A percentile compares a stretch with the other conserved stretches of the same genome.
phyloP scores from a whole-genome alignment of 805 yeast genomes.

The Kodamaea kakaduensis region DNA sequence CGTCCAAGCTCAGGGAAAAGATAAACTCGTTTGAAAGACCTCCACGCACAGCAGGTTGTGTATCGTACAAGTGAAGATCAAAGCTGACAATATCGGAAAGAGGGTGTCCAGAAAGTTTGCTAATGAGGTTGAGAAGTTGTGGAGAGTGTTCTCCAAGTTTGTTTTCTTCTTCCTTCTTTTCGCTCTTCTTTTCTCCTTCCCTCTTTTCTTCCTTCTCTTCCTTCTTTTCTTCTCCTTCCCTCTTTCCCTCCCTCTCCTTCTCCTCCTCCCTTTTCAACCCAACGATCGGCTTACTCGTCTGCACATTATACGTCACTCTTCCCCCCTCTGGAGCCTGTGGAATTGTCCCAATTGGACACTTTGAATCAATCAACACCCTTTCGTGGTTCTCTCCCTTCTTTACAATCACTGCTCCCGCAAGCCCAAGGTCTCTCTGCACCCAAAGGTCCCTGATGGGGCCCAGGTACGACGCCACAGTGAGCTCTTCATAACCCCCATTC shows the following conservation, averaged over 20 bases:
- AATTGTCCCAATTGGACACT: conserved; percentile 20
- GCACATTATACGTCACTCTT: conserved; percentile 30
- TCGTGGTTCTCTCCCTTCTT: conserved; percentile 17
- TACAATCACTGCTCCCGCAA: conserved; percentile 36
- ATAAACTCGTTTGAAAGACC: conserved; percentile 36
- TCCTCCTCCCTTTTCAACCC: conserved; percentile 17
- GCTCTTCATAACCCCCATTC: conserved; percentile 31
- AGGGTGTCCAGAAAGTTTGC: conserved; percentile 19
- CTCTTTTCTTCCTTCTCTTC: conserved; percentile 5
- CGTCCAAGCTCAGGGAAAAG: conserved; percentile 39
- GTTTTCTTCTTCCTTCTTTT: conserved; percentile 15
- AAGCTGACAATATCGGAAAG: conserved; percentile 25
- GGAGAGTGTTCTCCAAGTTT: conserved; percentile 30
- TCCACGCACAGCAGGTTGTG: conserved; percentile 33
- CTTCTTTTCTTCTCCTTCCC: not conserved
- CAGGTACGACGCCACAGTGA: conserved; percentile 41
- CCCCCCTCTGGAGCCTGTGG: conserved; percentile 40
- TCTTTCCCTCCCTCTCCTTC: conserved; percentile 4
- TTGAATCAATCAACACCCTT: conserved; percentile 27
- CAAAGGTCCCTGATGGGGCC: conserved; percentile 32
- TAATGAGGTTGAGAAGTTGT: conserved; percentile 29
- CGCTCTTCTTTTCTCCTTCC: too few relatives aligned
- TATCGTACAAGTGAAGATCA: conserved; percentile 37
- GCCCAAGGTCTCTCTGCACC: conserved; percentile 41
- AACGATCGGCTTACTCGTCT: conserved; percentile 38